These are phyloP conservation scores for Penicillium pulvis DNA, from an alignment of 495 filamentous ascomycete genomes.

Conservation along the genomic window DNA sequence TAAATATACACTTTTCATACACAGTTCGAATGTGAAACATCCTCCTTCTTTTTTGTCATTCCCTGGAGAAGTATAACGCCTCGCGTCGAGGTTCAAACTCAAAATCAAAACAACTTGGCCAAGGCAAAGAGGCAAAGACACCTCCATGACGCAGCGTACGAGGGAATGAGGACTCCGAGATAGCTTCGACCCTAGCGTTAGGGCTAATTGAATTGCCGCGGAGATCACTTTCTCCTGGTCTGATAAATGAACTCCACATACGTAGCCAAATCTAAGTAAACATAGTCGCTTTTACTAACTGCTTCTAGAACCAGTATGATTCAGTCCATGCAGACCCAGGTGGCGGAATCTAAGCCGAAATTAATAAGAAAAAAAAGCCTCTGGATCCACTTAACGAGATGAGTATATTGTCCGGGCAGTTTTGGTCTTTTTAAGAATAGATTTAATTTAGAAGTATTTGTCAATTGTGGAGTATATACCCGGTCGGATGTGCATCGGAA, in stretches of 20 bases:
- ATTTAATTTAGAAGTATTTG: neutral
- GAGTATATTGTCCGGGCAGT: neutral
- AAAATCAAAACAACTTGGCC: neutral
- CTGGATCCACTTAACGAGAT: neutral
- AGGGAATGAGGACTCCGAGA: conserved; percentile 1
- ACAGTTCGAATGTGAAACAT: no score
- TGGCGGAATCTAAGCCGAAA: neutral
- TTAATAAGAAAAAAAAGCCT: neutral
- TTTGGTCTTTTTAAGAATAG: neutral
- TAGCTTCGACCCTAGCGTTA: neutral
- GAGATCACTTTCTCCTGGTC: neutral
- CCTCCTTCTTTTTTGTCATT: no score
- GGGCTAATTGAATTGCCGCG: neutral
- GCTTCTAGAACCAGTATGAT: no score
- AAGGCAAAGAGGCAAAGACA: neutral
- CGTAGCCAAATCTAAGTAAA: no score
- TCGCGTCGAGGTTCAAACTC: neutral
- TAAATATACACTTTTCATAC: no score
- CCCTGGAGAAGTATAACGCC: neutral
- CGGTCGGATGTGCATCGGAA: neutral
- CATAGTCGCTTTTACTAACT: no score
- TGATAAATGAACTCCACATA: no score
- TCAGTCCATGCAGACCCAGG: no score
- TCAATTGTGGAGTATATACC: neutral
- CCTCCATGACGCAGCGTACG: neutral